Evolutionary conservation across 345 rosid genomes (phyloP), one percentile per base, ranked within the genome.

Genomic region (Populus nigra): DNA sequence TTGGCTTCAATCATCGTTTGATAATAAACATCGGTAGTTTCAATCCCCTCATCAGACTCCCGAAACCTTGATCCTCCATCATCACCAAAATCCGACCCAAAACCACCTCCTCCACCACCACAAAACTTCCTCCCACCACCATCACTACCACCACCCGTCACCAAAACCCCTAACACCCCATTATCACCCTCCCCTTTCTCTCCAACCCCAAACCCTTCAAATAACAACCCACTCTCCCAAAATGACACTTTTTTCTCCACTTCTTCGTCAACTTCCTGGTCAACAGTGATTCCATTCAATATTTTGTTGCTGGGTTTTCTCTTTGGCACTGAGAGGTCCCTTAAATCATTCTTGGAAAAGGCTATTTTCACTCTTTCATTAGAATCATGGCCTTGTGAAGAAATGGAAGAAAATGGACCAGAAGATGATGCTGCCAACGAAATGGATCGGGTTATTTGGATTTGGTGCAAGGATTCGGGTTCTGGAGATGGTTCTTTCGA

Each of bases 1-100:
- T 96, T 87, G 1, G 92, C 97, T 69, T 92, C 92, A 59, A 93
- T 90, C 97, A 96, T 91, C 78, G 80, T 89, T 76, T 78, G 92
- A 82, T 96, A 93, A 63, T 87, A 92, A 75, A 77, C 72, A 50
- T 96, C 97, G 17, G 90, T 88, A 23, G 61, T 65, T 76, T 91
- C 86, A 61, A 73, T 83, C 69, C 83, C 85, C 16, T 80, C 5
- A 66, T 84, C 80, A 7, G 84, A 76, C 33, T 80, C 87, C 89
- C 80, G 69, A 45, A 73, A 80, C 69, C 80, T 88, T 36, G 76
- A 49, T 43, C 50, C 75, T 45, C 76, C 84, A 35, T 82, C 83
- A 33, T 76, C 88, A 75, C 85, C 87, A 17, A 74, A 83, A 36
- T 78, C 86, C 13, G 86, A 77, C 27, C 92, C 84, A 0, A 43